Percentiles rank a stretch among this genome's conserved stretches.
Conservation (phyloP, 495 filamentous ascomycete genomes). For the Ascodesmis nigricans region DNA sequence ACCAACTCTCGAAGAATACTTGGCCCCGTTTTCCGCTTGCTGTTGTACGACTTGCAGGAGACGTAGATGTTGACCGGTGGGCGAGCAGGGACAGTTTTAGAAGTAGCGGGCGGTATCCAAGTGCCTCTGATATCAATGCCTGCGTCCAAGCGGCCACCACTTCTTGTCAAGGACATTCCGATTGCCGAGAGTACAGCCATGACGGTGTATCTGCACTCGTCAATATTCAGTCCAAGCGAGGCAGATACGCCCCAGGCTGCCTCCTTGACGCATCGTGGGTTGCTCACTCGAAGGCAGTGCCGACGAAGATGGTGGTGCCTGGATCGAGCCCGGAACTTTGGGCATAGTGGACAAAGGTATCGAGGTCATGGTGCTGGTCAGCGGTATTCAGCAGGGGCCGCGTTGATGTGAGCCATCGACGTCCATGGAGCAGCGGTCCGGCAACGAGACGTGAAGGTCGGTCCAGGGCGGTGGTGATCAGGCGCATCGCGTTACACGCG, state of each 20-base stretch:
- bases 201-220: conserved; percentile 52
- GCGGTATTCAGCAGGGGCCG: too few relatives aligned
- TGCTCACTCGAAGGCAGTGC: conserved; percentile 43
- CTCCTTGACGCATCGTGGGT: too few relatives aligned
- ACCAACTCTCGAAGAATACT: conserved; percentile 62
- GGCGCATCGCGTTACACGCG: background rate
- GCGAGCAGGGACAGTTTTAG: conserved; percentile 5
- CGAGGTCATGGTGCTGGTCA: conserved; percentile 39
- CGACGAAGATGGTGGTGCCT: conserved; percentile 34
- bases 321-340: conserved; percentile 30
- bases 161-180: conserved; percentile 44
- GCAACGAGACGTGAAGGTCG: too few relatives aligned
- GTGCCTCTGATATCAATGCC: conserved; percentile 72
- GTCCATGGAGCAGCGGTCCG: conserved; percentile 19
- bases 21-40: conserved; percentile 33
- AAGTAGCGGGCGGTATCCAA: conserved; percentile 40
- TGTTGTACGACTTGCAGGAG: conserved; percentile 70
- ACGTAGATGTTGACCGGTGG: conserved; percentile 39
- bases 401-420: conserved; percentile 1
- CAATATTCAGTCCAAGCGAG: conserved; percentile 27
- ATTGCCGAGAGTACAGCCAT: conserved; percentile 35
- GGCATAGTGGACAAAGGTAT: conserved; percentile 52
- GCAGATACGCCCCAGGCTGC: too few relatives aligned
- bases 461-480: conserved; percentile 13
- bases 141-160: conserved; percentile 50